A percentile compares a stretch with the other conserved stretches of the same genome.
phyloP scores from a whole-genome alignment of 495 filamentous ascomycete species.

The Lasiosphaeria hispida region DNA sequence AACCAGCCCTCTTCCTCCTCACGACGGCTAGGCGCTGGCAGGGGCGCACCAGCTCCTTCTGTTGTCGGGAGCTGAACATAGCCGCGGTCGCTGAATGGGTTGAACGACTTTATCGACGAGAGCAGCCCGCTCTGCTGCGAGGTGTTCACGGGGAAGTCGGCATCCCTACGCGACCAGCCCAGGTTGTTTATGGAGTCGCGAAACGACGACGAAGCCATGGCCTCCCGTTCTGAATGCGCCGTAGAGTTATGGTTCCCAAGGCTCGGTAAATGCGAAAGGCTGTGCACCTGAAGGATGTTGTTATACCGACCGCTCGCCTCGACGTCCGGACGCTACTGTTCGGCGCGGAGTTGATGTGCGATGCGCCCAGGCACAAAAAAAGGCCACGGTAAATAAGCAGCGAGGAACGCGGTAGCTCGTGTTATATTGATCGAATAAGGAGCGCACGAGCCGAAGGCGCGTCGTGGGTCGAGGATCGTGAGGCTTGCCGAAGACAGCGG shows the following conservation, averaged over 20 bases:
- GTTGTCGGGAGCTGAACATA: slow-evolving; percentile 89
- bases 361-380: neutral
- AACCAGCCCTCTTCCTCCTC: slow-evolving; percentile 97
- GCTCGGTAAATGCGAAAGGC: too few species aligned
- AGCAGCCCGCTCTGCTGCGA: slow-evolving; percentile 69
- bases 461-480: slow-evolving; percentile 14
- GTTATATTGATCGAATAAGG: slow-evolving; percentile 16
- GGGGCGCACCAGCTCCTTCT: slow-evolving; percentile 77
- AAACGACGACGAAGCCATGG: slow-evolving; percentile 89
- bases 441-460: neutral
- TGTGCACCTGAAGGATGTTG: too few species aligned
- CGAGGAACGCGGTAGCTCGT: slow-evolving; percentile 15
- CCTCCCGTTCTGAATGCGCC: neutral
- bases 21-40: slow-evolving; percentile 79
- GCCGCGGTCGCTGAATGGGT: slow-evolving; percentile 84
- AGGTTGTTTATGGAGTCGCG: slow-evolving; percentile 90
- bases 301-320: too few species aligned
- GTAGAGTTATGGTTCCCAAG: neutral
- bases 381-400: slow-evolving; percentile 16
- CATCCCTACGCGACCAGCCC: slow-evolving; percentile 88
- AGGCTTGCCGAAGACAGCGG: slow-evolving; percentile 15
- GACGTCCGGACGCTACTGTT: too few species aligned
- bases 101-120: slow-evolving; percentile 77
- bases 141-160: slow-evolving; percentile 76
- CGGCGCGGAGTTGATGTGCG: too few species aligned